Percentiles rank a stretch among this genome's conserved stretches.
These are phyloP conservation scores for Wakefieldia striispora DNA, from an alignment of 768 basidiomycete genomes.

Conservation along the genomic window DNA sequence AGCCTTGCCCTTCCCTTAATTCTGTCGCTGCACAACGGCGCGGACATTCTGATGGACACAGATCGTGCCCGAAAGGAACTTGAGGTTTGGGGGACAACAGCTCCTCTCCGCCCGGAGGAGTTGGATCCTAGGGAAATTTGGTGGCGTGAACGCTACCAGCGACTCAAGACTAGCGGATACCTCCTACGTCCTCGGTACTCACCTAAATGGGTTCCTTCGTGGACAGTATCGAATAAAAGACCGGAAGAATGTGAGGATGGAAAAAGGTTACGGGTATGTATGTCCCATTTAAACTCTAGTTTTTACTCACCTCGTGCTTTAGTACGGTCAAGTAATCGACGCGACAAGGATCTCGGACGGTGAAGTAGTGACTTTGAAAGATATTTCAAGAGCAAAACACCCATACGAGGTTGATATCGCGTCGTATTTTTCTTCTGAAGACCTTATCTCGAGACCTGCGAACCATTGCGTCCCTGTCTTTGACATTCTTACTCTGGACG, in stretches of 20 bases:
- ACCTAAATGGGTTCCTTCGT: slow-evolving; percentile 12
- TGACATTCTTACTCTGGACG: slow-evolving; percentile 9
- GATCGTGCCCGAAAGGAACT: not conserved
- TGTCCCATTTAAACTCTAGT: not conserved
- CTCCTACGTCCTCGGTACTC: slow-evolving; percentile 13
- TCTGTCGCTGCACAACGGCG: too few relatives aligned
- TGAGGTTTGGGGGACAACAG: slow-evolving; percentile 1
- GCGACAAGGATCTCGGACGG: slow-evolving; percentile 31
- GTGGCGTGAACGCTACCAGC: slow-evolving; percentile 11
- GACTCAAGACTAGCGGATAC: slow-evolving; percentile 6
- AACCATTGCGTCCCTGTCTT: slow-evolving; percentile 30
- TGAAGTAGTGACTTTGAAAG: slow-evolving; percentile 30
- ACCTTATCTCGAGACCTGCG: not conserved
- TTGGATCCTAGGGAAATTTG: slow-evolving; percentile 7
- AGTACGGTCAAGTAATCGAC: slow-evolving; percentile 18
- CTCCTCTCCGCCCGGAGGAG: slow-evolving; percentile 1
- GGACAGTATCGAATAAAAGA: not conserved
- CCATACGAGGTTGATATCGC: slow-evolving; percentile 28
- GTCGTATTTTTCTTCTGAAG: slow-evolving; percentile 14
- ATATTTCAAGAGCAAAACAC: slow-evolving; percentile 1
- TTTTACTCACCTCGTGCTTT: not conserved
- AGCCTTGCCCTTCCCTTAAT: too few relatives aligned
- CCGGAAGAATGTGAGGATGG: not conserved
- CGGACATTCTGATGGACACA: too few relatives aligned
- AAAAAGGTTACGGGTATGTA: slow-evolving; percentile 4